These are phyloP conservation scores for Naganishia antarctica DNA, from an alignment of 768 basidiomycete genomes.

Conservation along the genomic window DNA sequence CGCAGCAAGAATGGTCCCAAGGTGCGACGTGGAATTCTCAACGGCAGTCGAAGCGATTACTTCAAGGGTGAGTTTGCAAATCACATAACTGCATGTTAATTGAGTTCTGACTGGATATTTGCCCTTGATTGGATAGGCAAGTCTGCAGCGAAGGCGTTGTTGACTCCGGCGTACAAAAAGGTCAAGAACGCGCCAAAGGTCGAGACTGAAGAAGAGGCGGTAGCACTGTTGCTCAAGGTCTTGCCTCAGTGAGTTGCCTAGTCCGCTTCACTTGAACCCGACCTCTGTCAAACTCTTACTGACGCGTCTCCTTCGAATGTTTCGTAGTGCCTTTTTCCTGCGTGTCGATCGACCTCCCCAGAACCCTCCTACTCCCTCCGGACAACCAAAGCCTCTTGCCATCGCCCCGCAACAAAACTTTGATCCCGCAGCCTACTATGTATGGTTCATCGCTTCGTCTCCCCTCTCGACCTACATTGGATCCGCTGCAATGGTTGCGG, in stretches of 20 bases:
- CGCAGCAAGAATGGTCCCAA: conserved; percentile 83
- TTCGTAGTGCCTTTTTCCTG: conserved; percentile 71
- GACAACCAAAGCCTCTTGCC: conserved; percentile 65
- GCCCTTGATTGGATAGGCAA: conserved; percentile 59
- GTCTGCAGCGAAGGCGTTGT: conserved; percentile 83
- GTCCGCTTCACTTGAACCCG: no score
- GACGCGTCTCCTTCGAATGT: not conserved
- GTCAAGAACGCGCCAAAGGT: conserved; percentile 28
- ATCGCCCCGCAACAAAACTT: conserved; percentile 72
- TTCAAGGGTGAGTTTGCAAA: conserved; percentile 72
- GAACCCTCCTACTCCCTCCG: conserved; percentile 34
- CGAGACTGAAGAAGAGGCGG: conserved; percentile 56
- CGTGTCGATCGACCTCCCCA: conserved; percentile 67
- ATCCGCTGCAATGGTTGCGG: conserved; percentile 79
- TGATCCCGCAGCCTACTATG: conserved; percentile 75
- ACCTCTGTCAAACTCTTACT: not conserved
- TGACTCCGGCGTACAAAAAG: conserved; percentile 41
- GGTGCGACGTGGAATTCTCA: conserved; percentile 78
- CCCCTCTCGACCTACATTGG: conserved; percentile 90
- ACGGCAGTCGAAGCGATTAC: conserved; percentile 92
- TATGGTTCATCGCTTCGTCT: conserved; percentile 93
- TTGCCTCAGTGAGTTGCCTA: conserved; percentile 57
- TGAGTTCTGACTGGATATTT: not conserved
- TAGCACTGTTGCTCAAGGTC: conserved; percentile 60
- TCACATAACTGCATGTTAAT: no score